Evolutionary conservation across 2,329 filamentous ascomycete genomes (phyloP).

Genomic region (Arachnomyces sp.): DNA sequence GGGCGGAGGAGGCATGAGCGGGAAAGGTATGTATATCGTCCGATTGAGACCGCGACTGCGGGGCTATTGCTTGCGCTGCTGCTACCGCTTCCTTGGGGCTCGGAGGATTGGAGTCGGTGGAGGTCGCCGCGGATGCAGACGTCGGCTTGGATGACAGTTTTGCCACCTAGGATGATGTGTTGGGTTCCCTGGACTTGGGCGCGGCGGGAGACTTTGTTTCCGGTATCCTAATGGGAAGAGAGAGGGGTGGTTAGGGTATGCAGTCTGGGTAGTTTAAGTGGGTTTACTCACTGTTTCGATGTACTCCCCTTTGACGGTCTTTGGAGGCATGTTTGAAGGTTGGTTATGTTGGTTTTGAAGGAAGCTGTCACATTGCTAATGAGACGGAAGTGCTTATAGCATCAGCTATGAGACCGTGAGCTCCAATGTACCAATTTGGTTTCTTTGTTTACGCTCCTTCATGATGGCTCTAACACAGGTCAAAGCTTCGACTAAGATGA

Average conservation of each 20-base stretch:
- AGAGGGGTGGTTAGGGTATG: not conserved
- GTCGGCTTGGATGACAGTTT: slow-evolving; percentile 90
- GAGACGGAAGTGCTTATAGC: too few relatives aligned
- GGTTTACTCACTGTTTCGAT: slow-evolving; percentile 72
- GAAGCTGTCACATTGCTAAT: too few relatives aligned
- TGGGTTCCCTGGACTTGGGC: slow-evolving; percentile 88
- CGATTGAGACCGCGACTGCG: slow-evolving; percentile 64
- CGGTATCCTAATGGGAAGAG: slow-evolving; percentile 62
- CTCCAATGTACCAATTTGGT: too few relatives aligned
- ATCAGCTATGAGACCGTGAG: too few relatives aligned
- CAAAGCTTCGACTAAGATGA: too few relatives aligned
- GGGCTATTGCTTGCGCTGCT: slow-evolving; percentile 20
- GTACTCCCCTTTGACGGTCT: slow-evolving; percentile 79
- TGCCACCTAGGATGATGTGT: slow-evolving; percentile 95
- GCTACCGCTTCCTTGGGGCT: slow-evolving; percentile 22
- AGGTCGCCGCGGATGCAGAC: slow-evolving; percentile 91
- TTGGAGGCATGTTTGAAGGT: slow-evolving; percentile 57
- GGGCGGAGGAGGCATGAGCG: slow-evolving; percentile 71
- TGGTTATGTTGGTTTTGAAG: too few relatives aligned
- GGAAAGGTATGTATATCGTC: slow-evolving; percentile 82
- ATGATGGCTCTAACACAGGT: too few relatives aligned
- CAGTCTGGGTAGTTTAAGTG: not conserved
- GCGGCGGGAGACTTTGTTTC: slow-evolving; percentile 94
- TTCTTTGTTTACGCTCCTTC: too few relatives aligned
- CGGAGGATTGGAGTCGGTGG: slow-evolving; percentile 46